phyloP scores from a whole-genome alignment of 2,329 filamentous ascomycete species.

The Dendrostoma leiphaemia region DNA sequence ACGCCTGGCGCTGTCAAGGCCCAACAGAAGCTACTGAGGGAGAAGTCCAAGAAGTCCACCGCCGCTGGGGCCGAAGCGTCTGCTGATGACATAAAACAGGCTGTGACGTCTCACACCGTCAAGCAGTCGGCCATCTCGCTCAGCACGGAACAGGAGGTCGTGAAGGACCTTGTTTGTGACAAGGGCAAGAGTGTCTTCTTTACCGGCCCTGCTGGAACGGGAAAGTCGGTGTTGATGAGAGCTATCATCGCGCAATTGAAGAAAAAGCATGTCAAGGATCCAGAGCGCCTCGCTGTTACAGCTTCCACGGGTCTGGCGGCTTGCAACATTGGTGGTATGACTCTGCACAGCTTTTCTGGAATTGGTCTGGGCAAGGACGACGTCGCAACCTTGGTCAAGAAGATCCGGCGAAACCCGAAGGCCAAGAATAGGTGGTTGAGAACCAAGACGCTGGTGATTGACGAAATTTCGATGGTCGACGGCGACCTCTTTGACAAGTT shows the following conservation, averaged over 20 bases:
- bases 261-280: slow-evolving; percentile 71
- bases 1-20: slow-evolving; percentile 74
- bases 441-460: slow-evolving; percentile 84
- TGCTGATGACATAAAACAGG: slow-evolving; percentile 46
- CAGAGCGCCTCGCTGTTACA: slow-evolving; percentile 86
- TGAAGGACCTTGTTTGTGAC: slow-evolving; percentile 79
- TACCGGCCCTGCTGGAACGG: slow-evolving; percentile 92
- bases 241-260: slow-evolving; percentile 83
- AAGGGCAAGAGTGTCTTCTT: slow-evolving; percentile 91
- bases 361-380: slow-evolving; percentile 94
- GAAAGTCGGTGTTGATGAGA: slow-evolving; percentile 93
- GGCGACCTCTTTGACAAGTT: slow-evolving; percentile 96
- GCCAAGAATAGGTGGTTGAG: slow-evolving; percentile 85
- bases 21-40: slow-evolving; percentile 72
- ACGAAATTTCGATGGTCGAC: slow-evolving; percentile 98
- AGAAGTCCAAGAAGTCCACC: slow-evolving; percentile 47
- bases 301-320: slow-evolving; percentile 94
- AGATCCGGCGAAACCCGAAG: slow-evolving; percentile 85
- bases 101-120: slow-evolving; percentile 32
- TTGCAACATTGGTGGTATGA: slow-evolving; percentile 95
- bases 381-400: slow-evolving; percentile 76
- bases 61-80: slow-evolving; percentile 37
- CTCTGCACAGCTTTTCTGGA: slow-evolving; percentile 91
- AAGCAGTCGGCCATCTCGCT: slow-evolving; percentile 62
- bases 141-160: slow-evolving; percentile 81